phyloP scores from a whole-genome alignment of 2,329 filamentous ascomycete genomes.

The Xylaria sp. region DNA sequence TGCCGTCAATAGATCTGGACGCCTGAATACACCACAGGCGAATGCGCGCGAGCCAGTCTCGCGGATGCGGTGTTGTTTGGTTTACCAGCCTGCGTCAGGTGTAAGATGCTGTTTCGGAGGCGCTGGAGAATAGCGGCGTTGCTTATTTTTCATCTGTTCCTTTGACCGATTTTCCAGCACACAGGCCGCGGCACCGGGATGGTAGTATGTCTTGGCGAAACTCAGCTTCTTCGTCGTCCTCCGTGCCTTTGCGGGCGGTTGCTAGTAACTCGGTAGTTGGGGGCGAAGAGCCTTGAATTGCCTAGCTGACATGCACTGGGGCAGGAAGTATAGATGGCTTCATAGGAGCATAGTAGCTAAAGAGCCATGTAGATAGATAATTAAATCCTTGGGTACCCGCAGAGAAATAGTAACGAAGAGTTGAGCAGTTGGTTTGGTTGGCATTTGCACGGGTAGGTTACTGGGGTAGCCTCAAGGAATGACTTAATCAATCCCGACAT shows the following conservation, averaged over 20 bases:
- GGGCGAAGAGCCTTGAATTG: neutral
- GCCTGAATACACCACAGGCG: slow-evolving; percentile 28
- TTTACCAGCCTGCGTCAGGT: slow-evolving; percentile 31
- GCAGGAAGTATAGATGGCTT: neutral
- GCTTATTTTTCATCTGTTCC: slow-evolving; percentile 30
- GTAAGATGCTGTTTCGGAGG: slow-evolving; percentile 35
- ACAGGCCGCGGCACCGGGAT: slow-evolving; percentile 22
- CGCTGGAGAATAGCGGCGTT: slow-evolving; percentile 33
- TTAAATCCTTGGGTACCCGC: neutral
- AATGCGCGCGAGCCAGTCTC: slow-evolving; percentile 33
- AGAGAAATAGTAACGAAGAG: neutral
- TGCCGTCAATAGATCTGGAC: slow-evolving; percentile 35
- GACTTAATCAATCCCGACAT: slow-evolving; percentile 1
- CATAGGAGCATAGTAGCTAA: too few relatives aligned
- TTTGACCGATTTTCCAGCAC: slow-evolving; percentile 42
- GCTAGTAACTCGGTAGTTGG: neutral
- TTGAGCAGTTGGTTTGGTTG: neutral
- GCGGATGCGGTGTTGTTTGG: slow-evolving; percentile 22
- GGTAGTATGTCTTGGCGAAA: slow-evolving; percentile 29
- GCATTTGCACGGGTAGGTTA: neutral
- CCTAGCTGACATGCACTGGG: neutral
- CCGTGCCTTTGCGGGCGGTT: neutral
- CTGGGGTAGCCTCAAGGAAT: slow-evolving; percentile 7
- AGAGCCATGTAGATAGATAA: too few relatives aligned
- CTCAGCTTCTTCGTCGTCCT: neutral